Evolutionary conservation across 2,329 filamentous ascomycete genomes (phyloP).

Genomic region (Xylaria digitata): DNA sequence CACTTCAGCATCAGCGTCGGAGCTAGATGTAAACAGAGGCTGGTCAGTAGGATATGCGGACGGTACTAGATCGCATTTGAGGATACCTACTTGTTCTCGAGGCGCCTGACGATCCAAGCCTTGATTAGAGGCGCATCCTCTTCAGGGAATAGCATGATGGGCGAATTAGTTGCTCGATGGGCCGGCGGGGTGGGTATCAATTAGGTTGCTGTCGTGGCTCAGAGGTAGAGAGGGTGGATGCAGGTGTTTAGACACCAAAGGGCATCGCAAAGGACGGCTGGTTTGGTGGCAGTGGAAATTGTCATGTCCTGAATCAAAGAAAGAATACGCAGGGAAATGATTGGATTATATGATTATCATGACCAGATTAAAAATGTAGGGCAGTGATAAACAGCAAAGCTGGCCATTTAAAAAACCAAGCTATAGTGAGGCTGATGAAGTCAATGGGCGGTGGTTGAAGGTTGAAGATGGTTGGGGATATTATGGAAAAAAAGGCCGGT

Average conservation of each 20-base stretch:
- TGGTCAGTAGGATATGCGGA: conserved; percentile 25
- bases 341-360: neutral
- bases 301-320: conserved; percentile 1
- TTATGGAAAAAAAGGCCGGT: conserved; percentile 13
- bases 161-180: neutral
- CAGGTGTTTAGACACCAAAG: conserved; percentile 14
- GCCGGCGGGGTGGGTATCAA: neutral
- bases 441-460: too few species aligned
- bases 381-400: neutral
- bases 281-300: neutral
- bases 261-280: conserved; percentile 8
- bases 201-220: conserved; percentile 9
- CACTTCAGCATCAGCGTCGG: conserved; percentile 83
- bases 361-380: neutral
- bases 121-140: conserved; percentile 73
- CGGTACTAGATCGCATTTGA: neutral
- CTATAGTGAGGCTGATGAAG: conserved; percentile 7
- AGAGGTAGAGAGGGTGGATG: neutral
- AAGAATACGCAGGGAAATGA: neutral
- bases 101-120: conserved; percentile 80
- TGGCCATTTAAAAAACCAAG: neutral
- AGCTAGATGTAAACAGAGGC: conserved; percentile 59
- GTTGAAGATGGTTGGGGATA: conserved; percentile 7
- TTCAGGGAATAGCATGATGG: conserved; percentile 70
- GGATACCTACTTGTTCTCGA: conserved; percentile 75